Evolutionary conservation across 78 protist genomes (phyloP).

Genomic region (Chrysochromulina parva): DNA sequence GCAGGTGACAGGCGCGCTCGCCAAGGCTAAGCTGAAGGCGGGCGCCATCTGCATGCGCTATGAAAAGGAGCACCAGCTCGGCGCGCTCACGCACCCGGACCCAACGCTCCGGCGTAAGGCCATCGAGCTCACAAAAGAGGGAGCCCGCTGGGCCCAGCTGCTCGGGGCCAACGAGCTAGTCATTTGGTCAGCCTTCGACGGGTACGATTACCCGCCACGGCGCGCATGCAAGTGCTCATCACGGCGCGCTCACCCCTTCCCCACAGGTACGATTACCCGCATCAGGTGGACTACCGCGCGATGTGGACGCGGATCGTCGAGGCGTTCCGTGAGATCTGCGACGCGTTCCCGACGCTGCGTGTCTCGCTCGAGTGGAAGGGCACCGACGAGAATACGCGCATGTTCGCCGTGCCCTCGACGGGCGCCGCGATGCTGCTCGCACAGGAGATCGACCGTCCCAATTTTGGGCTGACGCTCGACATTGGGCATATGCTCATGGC

Average conservation of each 20-base stretch:
- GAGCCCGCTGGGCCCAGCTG: background rate
- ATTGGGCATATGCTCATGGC: conserved; percentile 26
- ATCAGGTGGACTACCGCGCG: conserved; percentile 3
- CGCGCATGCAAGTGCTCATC: too few species aligned
- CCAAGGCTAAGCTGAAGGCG: background rate
- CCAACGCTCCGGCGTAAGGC: background rate
- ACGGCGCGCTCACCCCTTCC: too few species aligned
- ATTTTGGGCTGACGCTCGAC: conserved; percentile 41
- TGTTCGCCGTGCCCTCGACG: conserved; percentile 32
- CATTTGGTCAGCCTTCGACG: conserved; percentile 24
- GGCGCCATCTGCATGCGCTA: conserved; percentile 37
- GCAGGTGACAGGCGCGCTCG: conserved; percentile 5
- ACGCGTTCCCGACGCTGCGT: conserved; percentile 6
- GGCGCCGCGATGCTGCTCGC: conserved; percentile 37
- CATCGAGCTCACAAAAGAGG: conserved; percentile 2
- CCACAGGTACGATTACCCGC: conserved; percentile 12
- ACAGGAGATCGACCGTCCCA: background rate
- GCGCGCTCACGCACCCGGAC: conserved; percentile 8
- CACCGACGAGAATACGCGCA: conserved; percentile 41
- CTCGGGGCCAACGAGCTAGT: conserved; percentile 31
- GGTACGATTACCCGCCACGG: conserved; percentile 20
- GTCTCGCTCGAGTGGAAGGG: conserved; percentile 34
- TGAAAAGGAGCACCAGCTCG: background rate
- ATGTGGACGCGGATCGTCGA: conserved; percentile 16
- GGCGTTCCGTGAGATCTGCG: conserved; percentile 29